Evolutionary conservation across 1,139 yeast species (phyloP).

Genomic region (Arxiozyma heterogenica): DNA sequence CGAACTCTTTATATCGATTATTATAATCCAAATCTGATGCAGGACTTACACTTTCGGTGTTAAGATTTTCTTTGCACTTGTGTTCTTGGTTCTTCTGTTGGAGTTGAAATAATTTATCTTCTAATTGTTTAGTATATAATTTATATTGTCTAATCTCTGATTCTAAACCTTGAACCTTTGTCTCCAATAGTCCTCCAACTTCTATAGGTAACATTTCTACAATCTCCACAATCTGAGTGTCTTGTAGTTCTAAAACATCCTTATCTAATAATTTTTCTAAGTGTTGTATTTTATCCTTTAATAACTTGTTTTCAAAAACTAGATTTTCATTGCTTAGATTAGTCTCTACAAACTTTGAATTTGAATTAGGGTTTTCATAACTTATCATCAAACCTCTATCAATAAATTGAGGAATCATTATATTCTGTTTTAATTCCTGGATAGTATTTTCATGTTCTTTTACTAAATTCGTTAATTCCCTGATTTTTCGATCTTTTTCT

Average conservation of each 20-base stretch:
- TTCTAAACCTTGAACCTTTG: conserved; percentile 22
- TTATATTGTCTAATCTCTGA: conserved; percentile 20
- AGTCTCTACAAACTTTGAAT: neutral
- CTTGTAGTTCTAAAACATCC: conserved; percentile 18
- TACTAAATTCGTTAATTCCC: conserved; percentile 34
- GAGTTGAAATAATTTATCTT: conserved; percentile 10
- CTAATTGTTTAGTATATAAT: conserved; percentile 17
- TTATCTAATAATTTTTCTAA: conserved; percentile 27
- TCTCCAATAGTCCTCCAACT: conserved; percentile 22
- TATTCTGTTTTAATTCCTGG: neutral
- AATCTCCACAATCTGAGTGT: conserved; percentile 21
- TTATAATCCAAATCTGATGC: neutral
- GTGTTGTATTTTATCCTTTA: conserved; percentile 31
- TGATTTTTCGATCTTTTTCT: conserved; percentile 41
- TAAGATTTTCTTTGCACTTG: neutral
- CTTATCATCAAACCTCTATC: neutral
- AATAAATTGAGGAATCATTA: conserved; percentile 4
- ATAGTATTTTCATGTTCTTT: conserved; percentile 35
- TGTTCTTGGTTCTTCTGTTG: neutral
- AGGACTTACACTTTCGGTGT: neutral
- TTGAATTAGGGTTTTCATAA: neutral
- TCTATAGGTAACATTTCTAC: conserved; percentile 24
- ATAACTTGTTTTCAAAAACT: conserved; percentile 20
- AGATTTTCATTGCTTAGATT: conserved; percentile 10
- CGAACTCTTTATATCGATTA: conserved; percentile 7